Conservation (phyloP, 176 grass and related monocot species). For the Juncus inflexus region DNA sequence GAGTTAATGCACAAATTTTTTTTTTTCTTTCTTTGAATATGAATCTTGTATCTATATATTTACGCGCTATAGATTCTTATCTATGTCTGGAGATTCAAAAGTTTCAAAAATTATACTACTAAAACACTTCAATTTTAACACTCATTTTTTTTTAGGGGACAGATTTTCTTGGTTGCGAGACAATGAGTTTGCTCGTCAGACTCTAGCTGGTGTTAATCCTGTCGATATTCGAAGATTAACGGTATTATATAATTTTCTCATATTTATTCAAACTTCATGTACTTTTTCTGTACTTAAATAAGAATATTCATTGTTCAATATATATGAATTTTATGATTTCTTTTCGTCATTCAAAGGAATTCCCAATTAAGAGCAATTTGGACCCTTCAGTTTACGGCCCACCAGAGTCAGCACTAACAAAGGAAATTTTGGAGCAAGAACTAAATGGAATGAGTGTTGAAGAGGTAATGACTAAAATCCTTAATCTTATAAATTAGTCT, state of each 20-base stretch:
- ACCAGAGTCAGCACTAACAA: slow-evolving; percentile 36
- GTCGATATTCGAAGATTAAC: slow-evolving; percentile 43
- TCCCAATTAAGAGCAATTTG: slow-evolving; percentile 49
- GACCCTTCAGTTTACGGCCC: slow-evolving; percentile 39
- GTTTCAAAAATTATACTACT: neutral
- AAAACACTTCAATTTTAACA: slow-evolving; percentile 1
- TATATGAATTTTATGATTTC: neutral
- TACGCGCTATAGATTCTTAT: too few species aligned
- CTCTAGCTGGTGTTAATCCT: slow-evolving; percentile 62
- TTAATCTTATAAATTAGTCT: too few species aligned
- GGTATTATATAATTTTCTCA: slow-evolving; percentile 28
- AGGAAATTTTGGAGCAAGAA: slow-evolving; percentile 33
- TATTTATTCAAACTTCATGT: slow-evolving; percentile 4
- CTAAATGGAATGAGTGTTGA: slow-evolving; percentile 51
- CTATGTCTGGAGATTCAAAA: neutral
- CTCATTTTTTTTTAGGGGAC: slow-evolving; percentile 41
- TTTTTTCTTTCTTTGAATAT: neutral
- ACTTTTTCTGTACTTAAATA: too few species aligned
- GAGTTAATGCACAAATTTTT: neutral
- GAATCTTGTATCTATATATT: too few species aligned
- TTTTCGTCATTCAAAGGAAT: slow-evolving; percentile 29
- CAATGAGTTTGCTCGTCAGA: slow-evolving; percentile 62
- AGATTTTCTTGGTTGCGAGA: slow-evolving; percentile 68
- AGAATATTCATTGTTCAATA: too few species aligned
- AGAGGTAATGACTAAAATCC: slow-evolving; percentile 29